Percentiles rank a stretch among this genome's conserved stretches.
Evolutionary conservation across 768 basidiomycete genomes (phyloP).

Genomic region (Xerocomellus intermedius): DNA sequence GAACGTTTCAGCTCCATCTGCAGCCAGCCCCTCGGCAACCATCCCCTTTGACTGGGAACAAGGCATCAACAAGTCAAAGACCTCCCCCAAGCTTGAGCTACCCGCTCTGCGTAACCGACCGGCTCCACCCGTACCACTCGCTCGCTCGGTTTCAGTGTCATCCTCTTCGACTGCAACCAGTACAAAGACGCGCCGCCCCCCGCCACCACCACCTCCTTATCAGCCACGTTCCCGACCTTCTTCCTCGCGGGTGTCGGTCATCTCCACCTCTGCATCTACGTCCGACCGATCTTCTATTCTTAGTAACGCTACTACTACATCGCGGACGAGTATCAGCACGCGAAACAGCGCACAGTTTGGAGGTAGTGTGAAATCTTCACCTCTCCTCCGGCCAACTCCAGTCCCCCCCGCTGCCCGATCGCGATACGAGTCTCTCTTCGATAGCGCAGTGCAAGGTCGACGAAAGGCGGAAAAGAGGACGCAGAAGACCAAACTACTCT

Average conservation of each 20-base stretch:
- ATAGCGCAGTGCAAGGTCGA: slow-evolving; percentile 52
- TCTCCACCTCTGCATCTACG: slow-evolving; percentile 39
- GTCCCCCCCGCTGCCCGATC: slow-evolving; percentile 60
- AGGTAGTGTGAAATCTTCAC: slow-evolving; percentile 23
- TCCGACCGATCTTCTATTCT: slow-evolving; percentile 67
- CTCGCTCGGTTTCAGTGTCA: slow-evolving; percentile 36
- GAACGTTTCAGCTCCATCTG: slow-evolving; percentile 55
- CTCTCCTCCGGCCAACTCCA: slow-evolving; percentile 56
- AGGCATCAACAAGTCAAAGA: slow-evolving; percentile 36
- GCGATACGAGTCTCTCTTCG: slow-evolving; percentile 69
- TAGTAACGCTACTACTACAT: slow-evolving; percentile 42
- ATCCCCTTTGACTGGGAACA: slow-evolving; percentile 52
- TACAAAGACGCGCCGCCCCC: slow-evolving; percentile 40
- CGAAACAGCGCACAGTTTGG: slow-evolving; percentile 28
- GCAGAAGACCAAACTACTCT: slow-evolving; percentile 28
- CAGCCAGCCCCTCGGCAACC: slow-evolving; percentile 52
- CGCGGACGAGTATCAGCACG: slow-evolving; percentile 39
- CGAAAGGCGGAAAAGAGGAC: slow-evolving; percentile 38
- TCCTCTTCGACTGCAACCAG: slow-evolving; percentile 37
- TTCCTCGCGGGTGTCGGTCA: slow-evolving; percentile 38
- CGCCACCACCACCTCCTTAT: slow-evolving; percentile 36
- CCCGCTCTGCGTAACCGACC: slow-evolving; percentile 52
- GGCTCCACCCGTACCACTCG: slow-evolving; percentile 27
- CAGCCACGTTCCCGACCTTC: slow-evolving; percentile 29
- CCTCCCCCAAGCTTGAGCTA: slow-evolving; percentile 32